phyloP scores from a whole-genome alignment of 2,329 filamentous ascomycete genomes.

The Alternaria angustiovoidea region DNA sequence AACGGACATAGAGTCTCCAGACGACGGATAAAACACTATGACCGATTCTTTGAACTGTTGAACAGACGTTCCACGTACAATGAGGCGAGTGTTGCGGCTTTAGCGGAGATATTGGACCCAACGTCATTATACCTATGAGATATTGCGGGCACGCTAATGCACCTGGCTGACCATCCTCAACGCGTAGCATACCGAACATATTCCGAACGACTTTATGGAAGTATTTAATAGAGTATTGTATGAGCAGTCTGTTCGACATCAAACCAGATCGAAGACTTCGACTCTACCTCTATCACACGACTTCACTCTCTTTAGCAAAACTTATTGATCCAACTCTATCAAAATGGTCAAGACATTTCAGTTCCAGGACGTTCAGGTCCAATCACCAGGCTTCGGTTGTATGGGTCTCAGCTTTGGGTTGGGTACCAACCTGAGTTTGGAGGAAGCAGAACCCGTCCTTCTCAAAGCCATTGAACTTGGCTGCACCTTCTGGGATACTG shows the following conservation, averaged over 20 bases:
- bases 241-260: neutral
- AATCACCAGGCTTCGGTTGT: conserved; percentile 62
- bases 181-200: neutral
- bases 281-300: neutral
- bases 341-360: conserved; percentile 32
- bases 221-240: neutral
- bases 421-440: conserved; percentile 52
- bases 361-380: conserved; percentile 49
- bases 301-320: neutral
- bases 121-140: neutral
- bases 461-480: conserved; percentile 60
- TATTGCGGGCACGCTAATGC: neutral
- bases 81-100: neutral
- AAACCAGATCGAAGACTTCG: neutral
- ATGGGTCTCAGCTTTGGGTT: conserved; percentile 62
- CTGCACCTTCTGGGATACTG: conserved; percentile 62
- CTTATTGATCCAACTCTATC: neutral
- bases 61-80: neutral
- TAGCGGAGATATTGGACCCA: neutral
- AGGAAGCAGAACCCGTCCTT: conserved; percentile 59
- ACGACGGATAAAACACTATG: neutral
- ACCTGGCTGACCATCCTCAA: neutral
- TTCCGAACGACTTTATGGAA: neutral
- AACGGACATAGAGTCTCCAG: neutral
- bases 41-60: neutral